Percentiles rank a stretch among this genome's conserved stretches.
phyloP scores from a whole-genome alignment of 139 green algal species.

The Chlamydomonas sp. region DNA sequence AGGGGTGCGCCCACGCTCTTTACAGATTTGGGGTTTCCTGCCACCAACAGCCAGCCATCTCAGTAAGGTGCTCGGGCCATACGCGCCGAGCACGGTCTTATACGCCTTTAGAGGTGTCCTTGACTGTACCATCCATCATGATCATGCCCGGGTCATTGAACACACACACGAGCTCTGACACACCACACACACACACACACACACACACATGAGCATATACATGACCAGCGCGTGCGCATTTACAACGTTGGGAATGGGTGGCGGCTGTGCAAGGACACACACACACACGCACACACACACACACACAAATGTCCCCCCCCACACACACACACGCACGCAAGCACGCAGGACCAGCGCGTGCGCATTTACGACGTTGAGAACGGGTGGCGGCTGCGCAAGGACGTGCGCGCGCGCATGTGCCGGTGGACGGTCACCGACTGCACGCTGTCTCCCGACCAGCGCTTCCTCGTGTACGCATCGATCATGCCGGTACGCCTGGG shows the following conservation, averaged over 20 bases:
- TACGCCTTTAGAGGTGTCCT: no score
- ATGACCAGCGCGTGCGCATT: background rate
- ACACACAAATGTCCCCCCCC: background rate
- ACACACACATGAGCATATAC: background rate
- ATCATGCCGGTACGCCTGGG: no score
- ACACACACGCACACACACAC: background rate
- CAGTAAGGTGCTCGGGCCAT: no score
- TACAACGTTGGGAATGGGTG: background rate
- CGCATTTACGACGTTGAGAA: slow-evolving; percentile 61
- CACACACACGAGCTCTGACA: background rate
- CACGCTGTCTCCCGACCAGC: slow-evolving; percentile 60
- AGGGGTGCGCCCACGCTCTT: no score
- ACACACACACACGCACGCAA: background rate
- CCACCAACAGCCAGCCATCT: no score
- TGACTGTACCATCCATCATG: no score
- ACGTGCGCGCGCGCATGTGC: slow-evolving; percentile 55
- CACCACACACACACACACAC: background rate
- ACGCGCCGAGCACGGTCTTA: no score
- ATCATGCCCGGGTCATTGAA: no score
- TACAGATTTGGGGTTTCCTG: no score
- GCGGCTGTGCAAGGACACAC: background rate
- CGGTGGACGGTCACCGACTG: slow-evolving; percentile 81
- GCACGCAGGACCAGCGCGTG: slow-evolving; percentile 56
- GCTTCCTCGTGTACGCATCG: slow-evolving; percentile 36
- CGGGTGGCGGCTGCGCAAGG: slow-evolving; percentile 65